These are phyloP conservation scores for Astragalus membranaceus DNA, from an alignment of 306 rosid genomes.

Conservation along the genomic window DNA sequence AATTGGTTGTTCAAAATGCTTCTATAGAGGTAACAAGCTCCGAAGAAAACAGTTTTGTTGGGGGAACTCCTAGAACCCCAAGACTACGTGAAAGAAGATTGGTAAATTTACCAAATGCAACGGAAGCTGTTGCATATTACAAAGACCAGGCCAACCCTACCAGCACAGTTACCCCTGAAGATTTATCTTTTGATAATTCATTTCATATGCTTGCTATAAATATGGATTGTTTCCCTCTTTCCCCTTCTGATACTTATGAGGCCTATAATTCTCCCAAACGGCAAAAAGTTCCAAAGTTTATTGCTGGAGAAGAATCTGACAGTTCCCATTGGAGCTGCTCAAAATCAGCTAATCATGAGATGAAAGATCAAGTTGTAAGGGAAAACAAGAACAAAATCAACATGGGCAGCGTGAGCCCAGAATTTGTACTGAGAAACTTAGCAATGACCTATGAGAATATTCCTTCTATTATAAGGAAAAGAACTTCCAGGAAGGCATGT, in stretches of 20 bases:
- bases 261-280: conserved; percentile 18
- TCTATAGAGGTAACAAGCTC: not conserved
- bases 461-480: conserved; percentile 60
- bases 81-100: not conserved
- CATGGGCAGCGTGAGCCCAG: conserved; percentile 29
- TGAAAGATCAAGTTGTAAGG: not conserved
- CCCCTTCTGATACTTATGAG: conserved; percentile 1
- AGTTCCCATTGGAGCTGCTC: conserved; percentile 4
- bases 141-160: not conserved
- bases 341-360: conserved; percentile 1
- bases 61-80: not conserved
- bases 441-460: conserved; percentile 45
- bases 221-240: conserved; percentile 9
- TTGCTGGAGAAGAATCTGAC: conserved; percentile 5
- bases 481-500: conserved; percentile 16
- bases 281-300: conserved; percentile 9
- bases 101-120: not conserved
- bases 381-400: not conserved
- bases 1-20: conserved; percentile 25
- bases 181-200: not conserved
- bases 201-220: not conserved
- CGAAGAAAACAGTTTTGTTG: not conserved
- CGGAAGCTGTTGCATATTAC: not conserved
- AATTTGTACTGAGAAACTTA: conserved; percentile 32
- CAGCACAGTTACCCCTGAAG: not conserved